Conservation (phyloP, 225 moss, liverwort and hornwort species). For the Ulota crispa region DNA sequence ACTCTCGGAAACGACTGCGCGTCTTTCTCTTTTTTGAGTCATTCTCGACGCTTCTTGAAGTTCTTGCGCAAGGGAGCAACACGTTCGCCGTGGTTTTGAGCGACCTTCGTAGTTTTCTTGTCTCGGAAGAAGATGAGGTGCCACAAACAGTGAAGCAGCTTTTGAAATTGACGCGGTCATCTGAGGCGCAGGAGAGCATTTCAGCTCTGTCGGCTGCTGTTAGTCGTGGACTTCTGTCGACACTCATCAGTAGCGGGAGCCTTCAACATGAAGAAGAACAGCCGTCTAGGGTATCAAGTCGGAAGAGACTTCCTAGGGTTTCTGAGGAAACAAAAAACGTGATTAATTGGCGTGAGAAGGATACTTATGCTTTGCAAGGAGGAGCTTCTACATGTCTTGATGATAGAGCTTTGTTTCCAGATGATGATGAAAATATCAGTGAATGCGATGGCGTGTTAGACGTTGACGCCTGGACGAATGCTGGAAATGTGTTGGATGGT, state of each 20-base stretch:
- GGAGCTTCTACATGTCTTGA: constrained; percentile 18
- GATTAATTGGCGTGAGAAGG: constrained; percentile 30
- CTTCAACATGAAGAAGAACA: constrained; percentile 26
- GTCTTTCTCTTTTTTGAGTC: constrained; percentile 63
- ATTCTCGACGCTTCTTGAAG: constrained; percentile 70
- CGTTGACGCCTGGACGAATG: constrained; percentile 22
- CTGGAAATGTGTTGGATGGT: constrained; percentile 26
- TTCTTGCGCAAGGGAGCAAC: constrained; percentile 66
- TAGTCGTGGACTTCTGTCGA: constrained; percentile 63
- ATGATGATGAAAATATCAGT: constrained; percentile 26
- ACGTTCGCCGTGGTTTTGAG: constrained; percentile 54
- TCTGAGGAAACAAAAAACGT: constrained; percentile 34
- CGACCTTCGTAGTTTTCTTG: constrained; percentile 74
- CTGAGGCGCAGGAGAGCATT: constrained; percentile 62
- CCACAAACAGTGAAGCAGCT: constrained; percentile 78
- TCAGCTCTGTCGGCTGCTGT: constrained; percentile 59
- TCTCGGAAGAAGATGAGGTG: constrained; percentile 71
- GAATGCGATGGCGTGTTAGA: constrained; percentile 38
- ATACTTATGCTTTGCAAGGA: constrained; percentile 14
- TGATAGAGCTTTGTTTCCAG: constrained; percentile 46
- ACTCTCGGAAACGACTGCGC: constrained; percentile 58
- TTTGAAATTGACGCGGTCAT: constrained; percentile 62
- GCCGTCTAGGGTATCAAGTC: constrained; percentile 18
- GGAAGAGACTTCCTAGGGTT: constrained; percentile 6
- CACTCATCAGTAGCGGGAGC: constrained; percentile 33